A percentile compares a stretch with the other conserved stretches of the same genome.
Conservation (phyloP, 1,284 basidiomycete genomes). For the Ganoderma resinaceum region DNA sequence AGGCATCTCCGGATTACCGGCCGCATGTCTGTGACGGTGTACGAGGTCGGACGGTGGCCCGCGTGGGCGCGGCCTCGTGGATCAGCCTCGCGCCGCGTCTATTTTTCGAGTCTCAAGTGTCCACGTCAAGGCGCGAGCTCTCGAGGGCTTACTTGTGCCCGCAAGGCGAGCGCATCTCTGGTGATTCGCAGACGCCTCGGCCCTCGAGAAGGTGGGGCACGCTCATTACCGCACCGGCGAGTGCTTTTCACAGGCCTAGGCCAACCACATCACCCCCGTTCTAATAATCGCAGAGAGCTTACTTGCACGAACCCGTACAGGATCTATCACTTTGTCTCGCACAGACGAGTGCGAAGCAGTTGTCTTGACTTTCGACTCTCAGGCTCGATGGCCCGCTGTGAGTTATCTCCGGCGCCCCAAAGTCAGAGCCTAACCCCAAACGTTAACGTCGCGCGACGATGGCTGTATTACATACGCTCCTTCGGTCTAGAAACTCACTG, state of each 20-base stretch:
- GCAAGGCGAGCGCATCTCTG: background rate
- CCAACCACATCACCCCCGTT: background rate
- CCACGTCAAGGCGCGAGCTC: too few relatives aligned
- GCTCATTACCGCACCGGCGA: background rate
- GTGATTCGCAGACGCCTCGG: too few relatives aligned
- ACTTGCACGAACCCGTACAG: background rate
- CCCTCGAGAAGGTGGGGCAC: background rate
- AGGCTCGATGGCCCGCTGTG: background rate
- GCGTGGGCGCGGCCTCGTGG: slow-evolving; percentile 8
- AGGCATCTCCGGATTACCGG: background rate
- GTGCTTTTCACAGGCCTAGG: background rate
- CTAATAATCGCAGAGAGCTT: background rate
- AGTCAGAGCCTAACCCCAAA: background rate
- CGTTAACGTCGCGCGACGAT: background rate
- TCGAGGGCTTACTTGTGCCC: too few relatives aligned
- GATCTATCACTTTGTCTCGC: background rate
- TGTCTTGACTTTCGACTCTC: background rate
- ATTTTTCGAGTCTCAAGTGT: background rate
- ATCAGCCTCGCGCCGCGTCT: background rate
- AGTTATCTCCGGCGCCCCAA: background rate
- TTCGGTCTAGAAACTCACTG: background rate
- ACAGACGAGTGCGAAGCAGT: background rate
- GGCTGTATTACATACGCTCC: background rate
- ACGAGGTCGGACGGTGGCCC: background rate
- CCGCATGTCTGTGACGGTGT: background rate